phyloP scores from a whole-genome alignment of 2,329 filamentous ascomycete genomes.

The Calonectria pauciramosa region DNA sequence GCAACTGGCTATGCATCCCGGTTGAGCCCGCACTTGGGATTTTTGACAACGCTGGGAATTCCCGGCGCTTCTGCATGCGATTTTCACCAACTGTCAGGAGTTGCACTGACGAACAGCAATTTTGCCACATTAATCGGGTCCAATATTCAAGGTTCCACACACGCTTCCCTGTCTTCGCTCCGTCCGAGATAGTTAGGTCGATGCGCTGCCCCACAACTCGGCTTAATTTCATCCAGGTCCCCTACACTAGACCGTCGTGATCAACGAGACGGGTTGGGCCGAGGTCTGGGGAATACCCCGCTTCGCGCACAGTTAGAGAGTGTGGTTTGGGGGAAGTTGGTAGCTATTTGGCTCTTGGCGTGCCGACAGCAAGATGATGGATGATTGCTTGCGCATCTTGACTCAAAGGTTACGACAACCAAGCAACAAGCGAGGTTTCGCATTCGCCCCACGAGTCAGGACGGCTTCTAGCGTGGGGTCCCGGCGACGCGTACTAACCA shows the following conservation, averaged over 20 bases:
- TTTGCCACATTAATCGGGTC: not conserved
- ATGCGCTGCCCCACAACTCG: not conserved
- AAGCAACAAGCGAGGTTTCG: not conserved
- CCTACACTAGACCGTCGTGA: not conserved
- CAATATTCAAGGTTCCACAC: not conserved
- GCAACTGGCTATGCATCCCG: no score
- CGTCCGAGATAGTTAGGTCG: not conserved
- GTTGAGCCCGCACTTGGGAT: no score
- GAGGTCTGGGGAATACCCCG: conserved; percentile 1
- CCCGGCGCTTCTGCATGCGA: no score
- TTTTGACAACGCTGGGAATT: no score
- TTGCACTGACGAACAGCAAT: not conserved
- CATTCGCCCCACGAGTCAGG: not conserved
- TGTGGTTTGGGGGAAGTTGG: not conserved
- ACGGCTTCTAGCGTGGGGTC: not conserved
- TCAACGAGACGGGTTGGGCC: not conserved
- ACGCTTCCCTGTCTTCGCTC: not conserved
- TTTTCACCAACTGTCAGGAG: not conserved
- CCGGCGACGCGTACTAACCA: not conserved
- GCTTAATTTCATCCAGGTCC: not conserved
- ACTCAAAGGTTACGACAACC: not conserved
- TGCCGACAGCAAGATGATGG: not conserved
- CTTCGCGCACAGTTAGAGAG: not conserved
- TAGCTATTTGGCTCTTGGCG: not conserved
- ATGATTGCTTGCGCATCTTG: not conserved